Base-by-base conservation (phyloP, 1,139 yeast species). In the Hyphopichia fennica region DNA sequence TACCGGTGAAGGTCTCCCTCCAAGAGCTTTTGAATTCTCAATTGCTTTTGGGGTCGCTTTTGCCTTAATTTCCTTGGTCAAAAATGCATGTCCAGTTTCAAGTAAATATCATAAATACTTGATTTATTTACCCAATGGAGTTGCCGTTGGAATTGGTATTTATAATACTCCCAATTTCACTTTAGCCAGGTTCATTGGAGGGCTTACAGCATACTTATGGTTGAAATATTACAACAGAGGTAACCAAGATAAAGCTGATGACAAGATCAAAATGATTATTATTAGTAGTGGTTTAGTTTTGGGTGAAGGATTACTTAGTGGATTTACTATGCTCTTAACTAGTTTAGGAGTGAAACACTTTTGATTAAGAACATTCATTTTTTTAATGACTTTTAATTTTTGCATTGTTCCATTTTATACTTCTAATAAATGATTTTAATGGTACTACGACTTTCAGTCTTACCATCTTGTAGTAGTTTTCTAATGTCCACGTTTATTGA, bases 141-240 rank as follows among this genome's bases (percentile, higher is more conserved):
- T 93, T 15, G 97, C 99, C 0, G 96, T 90, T 11, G 99, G 99
- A 1, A 86, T 93, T 45, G 99, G 99, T 17, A 88, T 93, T 47
- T 93, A 93, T 60, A 93, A 93, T 59, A 78, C 95, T 0, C 98
- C 98, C 2, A 85, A 90, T 39, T 93, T 93, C 63, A 93, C 99
- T 0, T 72, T 93, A 34, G 98, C 98, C 1, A 74, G 99, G 53
- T 91, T 93, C 56, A 50, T 89, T 22, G 99, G 99, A 13, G 99
- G 99, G 1, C 56, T 86, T n/a, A 62, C 84, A 34, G 80, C 93
- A 1, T 80, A 75, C 51, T 53, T 69, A 49, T 86, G 91, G 88
- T 50, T 81, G 46, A 66, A 64, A 30, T 53, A 52, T 33, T 46
- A 52, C 31, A 56, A 60, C 22, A 59, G 57, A 5, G 60, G 69